Evolutionary conservation across 345 rosid species (phyloP), one percentile per base, ranked within the genome.

Genomic region (Excoecaria agallocha): DNA sequence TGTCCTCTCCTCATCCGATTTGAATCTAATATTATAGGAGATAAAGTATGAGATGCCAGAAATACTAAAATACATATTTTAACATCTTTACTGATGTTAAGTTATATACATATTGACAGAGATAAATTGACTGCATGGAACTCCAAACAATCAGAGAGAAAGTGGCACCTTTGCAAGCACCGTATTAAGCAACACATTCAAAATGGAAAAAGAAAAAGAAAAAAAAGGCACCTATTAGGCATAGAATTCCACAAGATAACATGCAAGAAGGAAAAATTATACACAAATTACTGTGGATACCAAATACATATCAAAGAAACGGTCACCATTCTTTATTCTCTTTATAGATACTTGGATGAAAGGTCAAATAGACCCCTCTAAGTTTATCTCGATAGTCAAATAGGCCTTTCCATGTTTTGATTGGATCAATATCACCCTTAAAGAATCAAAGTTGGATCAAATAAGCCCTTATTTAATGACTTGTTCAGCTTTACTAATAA

Each of bases 1-100:
- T 54, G 86, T 82, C 85, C 99, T 89, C 84, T 96, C 99, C 76
- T 93, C 96, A 58, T 93, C 99, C 19, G 99, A 90, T 88, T 96
- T 93, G 88, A 89, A 93, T 94, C 99, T 96, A 78, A 38, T 75
- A 78, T 5, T 69, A 70, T n/a, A 67, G 3, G 39, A 30, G 15
- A 71, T 62, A 52, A 55, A 35, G 9, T 8, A 59, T n/a, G 30
- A 68, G 50, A 30, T 11, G 54, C 24, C 17, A 49, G 20, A 45
- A 46, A 71, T 24, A 57, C 39, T 41, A 16, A 20, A 20, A 30
- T 8, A 49, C 54, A 58, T 25, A 25, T 3, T 59, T 45, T 13
- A 25, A 24, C 24, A 38, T 59, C 38, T 24, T 17, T 12, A 15
- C 17, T 24, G 43, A 70, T 6, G 52, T 41, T 12, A 43, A 70